phyloP scores from a whole-genome alignment of 108 stramenopile genomes.

The Nannochloropsis gaditana region DNA sequence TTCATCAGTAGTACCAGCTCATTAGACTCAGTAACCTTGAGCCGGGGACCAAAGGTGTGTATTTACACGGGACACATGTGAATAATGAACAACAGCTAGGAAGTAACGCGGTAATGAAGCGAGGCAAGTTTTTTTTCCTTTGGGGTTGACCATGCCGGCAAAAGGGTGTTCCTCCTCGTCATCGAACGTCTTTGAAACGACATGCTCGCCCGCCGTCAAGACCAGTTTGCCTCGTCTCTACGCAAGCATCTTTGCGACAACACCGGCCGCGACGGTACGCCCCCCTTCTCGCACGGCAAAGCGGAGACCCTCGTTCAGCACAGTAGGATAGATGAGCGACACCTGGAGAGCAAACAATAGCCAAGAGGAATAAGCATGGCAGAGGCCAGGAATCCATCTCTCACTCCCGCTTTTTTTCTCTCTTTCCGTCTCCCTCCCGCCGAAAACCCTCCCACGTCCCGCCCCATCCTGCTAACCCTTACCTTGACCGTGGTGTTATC shows the following conservation, averaged over 20 bases:
- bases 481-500: conserved; percentile 89
- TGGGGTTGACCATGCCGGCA: no score
- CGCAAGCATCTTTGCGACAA: conserved; percentile 75
- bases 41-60: no score
- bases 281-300: conserved; percentile 99
- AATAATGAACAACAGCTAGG: no score
- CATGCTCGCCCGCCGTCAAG: no score
- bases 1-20: no score
- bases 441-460: not conserved
- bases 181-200: no score
- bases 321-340: conserved; percentile 75
- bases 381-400: not conserved
- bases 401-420: not conserved
- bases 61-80: no score
- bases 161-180: no score
- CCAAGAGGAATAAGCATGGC: not conserved
- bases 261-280: conserved; percentile 94
- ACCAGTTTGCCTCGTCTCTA: not conserved
- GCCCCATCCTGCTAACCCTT: conserved; percentile 43
- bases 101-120: no score
- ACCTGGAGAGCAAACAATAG: not conserved
- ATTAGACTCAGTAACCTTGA: no score
- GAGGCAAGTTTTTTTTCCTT: no score
- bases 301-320: conserved; percentile 83
- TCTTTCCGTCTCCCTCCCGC: no score